Conservation (phyloP, 2,329 filamentous ascomycete genomes). For the Beauveria australis region DNA sequence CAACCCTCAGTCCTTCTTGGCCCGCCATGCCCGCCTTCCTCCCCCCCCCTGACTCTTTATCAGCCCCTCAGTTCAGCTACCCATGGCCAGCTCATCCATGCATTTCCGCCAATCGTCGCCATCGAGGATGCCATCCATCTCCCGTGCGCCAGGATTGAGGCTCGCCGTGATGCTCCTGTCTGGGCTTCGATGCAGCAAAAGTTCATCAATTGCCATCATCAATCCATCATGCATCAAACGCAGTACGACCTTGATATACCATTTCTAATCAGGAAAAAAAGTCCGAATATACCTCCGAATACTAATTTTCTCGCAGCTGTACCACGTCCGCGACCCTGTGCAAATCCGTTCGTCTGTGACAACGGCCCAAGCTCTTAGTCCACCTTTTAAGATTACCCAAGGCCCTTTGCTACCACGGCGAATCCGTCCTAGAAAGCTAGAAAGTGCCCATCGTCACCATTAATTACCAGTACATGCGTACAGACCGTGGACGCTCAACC, state of each 20-base stretch:
- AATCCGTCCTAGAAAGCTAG: background rate
- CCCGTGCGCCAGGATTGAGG: background rate
- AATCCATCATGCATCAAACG: background rate
- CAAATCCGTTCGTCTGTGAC: background rate
- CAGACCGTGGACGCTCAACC: background rate
- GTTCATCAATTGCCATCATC: background rate
- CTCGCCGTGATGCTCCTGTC: background rate
- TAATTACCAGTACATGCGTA: background rate
- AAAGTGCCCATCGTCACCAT: background rate
- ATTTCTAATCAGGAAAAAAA: no score
- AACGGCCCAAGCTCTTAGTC: slow-evolving; percentile 6
- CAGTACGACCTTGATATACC: background rate
- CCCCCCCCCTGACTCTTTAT: background rate
- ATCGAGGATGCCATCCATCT: background rate
- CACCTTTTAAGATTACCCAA: slow-evolving; percentile 10
- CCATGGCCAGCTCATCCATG: background rate
- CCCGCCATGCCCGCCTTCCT: background rate
- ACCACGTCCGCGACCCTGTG: background rate
- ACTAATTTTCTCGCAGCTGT: background rate
- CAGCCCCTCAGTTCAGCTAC: background rate
- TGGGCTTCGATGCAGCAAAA: background rate
- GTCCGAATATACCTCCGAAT: background rate
- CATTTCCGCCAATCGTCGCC: background rate
- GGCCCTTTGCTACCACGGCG: background rate
- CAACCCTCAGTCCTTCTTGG: background rate